Evolutionary conservation across 2,329 filamentous ascomycete genomes (phyloP).

Genomic region (Westerdykella ornata): DNA sequence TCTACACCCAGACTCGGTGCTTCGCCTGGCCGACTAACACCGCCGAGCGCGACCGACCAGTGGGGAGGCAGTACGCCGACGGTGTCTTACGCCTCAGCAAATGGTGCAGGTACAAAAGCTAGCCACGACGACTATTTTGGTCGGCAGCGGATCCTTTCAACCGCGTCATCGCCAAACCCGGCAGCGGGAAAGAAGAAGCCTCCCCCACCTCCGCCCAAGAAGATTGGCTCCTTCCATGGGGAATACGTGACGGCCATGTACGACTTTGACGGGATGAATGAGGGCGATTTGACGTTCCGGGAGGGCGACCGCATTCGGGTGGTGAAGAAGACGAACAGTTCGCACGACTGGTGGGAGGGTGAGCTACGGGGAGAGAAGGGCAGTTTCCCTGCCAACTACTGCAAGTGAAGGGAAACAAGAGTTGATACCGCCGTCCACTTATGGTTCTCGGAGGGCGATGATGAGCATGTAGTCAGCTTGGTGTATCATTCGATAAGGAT

Average conservation of each 20-base stretch:
- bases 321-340: conserved; percentile 69
- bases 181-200: conserved; percentile 62
- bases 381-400: conserved; percentile 80
- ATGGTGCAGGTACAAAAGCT: conserved; percentile 18
- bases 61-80: conserved; percentile 28
- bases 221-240: conserved; percentile 44
- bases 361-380: conserved; percentile 63
- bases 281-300: conserved; percentile 65
- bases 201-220: conserved; percentile 62
- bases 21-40: conserved; percentile 30
- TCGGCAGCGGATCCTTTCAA: conserved; percentile 40
- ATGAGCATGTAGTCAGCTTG: neutral
- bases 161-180: conserved; percentile 41
- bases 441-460: neutral
- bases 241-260: conserved; percentile 67
- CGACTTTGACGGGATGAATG: conserved; percentile 62
- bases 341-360: conserved; percentile 84
- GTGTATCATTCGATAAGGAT: too few relatives aligned
- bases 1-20: conserved; percentile 28
- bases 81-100: conserved; percentile 28
- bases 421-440: neutral
- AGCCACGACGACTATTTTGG: conserved; percentile 35
- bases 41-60: conserved; percentile 24
- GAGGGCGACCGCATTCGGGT: conserved; percentile 74
- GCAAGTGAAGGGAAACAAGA: conserved; percentile 37